Evolutionary conservation across 2,329 filamentous ascomycete genomes (phyloP).

Genomic region (Botrytis paeoniae): DNA sequence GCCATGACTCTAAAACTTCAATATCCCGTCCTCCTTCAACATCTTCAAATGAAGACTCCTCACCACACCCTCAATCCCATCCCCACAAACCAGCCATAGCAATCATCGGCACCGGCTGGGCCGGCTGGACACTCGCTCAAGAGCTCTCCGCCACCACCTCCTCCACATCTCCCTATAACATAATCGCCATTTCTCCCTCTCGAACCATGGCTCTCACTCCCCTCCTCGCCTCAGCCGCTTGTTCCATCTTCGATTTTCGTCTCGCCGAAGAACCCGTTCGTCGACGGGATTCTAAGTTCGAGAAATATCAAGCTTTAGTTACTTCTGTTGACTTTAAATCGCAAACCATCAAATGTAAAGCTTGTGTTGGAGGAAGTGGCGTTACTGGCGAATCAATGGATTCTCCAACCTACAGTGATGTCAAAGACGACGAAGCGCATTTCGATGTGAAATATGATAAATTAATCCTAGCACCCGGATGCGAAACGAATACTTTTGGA

Average conservation of each 20-base stretch:
- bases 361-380: slow-evolving; percentile 8
- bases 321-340: slow-evolving; percentile 39
- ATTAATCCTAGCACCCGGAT: slow-evolving; percentile 44
- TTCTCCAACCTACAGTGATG: neutral
- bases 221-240: slow-evolving; percentile 45
- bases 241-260: slow-evolving; percentile 45
- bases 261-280: slow-evolving; percentile 44
- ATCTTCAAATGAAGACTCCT: neutral
- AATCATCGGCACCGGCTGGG: slow-evolving; percentile 28
- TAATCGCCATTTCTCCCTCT: slow-evolving; percentile 43
- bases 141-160: slow-evolving; percentile 37
- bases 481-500: slow-evolving; percentile 34
- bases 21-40: neutral
- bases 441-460: slow-evolving; percentile 44
- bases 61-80: neutral
- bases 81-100: slow-evolving; percentile 1
- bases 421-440: slow-evolving; percentile 14
- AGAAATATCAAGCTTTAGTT: slow-evolving; percentile 14
- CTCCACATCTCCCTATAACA: slow-evolving; percentile 34
- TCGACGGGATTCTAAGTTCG: neutral
- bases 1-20: neutral
- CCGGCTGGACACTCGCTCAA: slow-evolving; percentile 40
- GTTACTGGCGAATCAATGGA: neutral
- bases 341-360: slow-evolving; percentile 38
- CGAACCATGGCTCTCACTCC: slow-evolving; percentile 45